phyloP scores from a whole-genome alignment of 2,329 filamentous ascomycete genomes.

The Scedosporium minutisporum region DNA sequence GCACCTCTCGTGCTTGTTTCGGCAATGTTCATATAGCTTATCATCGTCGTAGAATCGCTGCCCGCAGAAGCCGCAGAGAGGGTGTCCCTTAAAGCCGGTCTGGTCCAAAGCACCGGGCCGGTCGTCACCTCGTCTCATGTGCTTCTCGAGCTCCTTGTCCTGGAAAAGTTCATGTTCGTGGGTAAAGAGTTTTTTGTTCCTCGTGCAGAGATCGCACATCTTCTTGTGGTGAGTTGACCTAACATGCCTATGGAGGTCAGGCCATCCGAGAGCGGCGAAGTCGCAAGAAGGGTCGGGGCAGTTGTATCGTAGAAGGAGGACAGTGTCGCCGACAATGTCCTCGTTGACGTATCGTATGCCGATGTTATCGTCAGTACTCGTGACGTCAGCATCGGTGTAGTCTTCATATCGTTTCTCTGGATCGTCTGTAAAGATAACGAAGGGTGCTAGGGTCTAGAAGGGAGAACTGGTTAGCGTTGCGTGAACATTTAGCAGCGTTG shows the following conservation, averaged over 20 bases:
- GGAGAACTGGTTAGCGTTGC: neutral
- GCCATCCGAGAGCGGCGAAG: slow-evolving; percentile 64
- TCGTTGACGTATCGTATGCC: slow-evolving; percentile 85
- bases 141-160: slow-evolving; percentile 66
- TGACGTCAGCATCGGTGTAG: slow-evolving; percentile 65
- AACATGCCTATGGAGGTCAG: slow-evolving; percentile 62
- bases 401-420: slow-evolving; percentile 73
- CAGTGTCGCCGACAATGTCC: slow-evolving; percentile 84
- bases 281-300: slow-evolving; percentile 76
- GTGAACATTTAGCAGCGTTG: slow-evolving; percentile 12
- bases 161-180: slow-evolving; percentile 95
- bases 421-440: slow-evolving; percentile 89
- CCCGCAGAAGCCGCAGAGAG: slow-evolving; percentile 85
- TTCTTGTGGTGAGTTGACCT: slow-evolving; percentile 72
- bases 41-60: slow-evolving; percentile 93
- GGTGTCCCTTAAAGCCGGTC: slow-evolving; percentile 92
- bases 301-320: slow-evolving; percentile 84
- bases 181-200: slow-evolving; percentile 96
- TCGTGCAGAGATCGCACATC: slow-evolving; percentile 82
- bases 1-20: slow-evolving; percentile 88
- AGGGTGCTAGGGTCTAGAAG: slow-evolving; percentile 54
- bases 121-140: slow-evolving; percentile 87
- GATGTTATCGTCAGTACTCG: slow-evolving; percentile 70
- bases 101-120: slow-evolving; percentile 82
- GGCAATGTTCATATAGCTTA: slow-evolving; percentile 86